Evolutionary conservation across 208 protist species (phyloP).

Genomic region (Lotmaria passim): DNA sequence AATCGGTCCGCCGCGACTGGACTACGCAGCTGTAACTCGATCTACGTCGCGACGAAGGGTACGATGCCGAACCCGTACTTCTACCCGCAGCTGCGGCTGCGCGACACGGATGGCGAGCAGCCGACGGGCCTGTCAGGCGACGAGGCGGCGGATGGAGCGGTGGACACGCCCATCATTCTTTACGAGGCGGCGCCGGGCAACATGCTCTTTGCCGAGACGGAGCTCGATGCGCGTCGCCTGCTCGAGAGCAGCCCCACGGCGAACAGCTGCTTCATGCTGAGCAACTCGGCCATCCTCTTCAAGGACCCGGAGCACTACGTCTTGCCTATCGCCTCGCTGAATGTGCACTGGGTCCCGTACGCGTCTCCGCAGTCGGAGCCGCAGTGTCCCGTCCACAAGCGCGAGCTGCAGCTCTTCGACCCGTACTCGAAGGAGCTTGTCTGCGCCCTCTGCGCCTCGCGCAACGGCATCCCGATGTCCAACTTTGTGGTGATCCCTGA

Average conservation of each 20-base stretch:
- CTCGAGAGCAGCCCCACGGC: constrained; percentile 41
- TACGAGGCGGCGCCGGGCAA: constrained; percentile 85
- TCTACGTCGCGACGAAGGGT: constrained; percentile 85
- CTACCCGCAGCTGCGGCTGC: constrained; percentile 79
- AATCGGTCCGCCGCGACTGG: constrained; percentile 44
- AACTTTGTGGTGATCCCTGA: constrained; percentile 82
- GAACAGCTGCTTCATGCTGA: constrained; percentile 82
- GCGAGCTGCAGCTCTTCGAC: constrained; percentile 84
- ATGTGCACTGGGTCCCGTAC: constrained; percentile 79
- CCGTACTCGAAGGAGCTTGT: constrained; percentile 76
- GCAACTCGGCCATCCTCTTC: constrained; percentile 78
- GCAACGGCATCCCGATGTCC: constrained; percentile 31
- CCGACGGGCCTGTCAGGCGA: constrained; percentile 1
- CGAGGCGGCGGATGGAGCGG: constrained; percentile 26
- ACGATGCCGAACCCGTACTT: constrained; percentile 72
- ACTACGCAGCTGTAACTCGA: constrained; percentile 65
- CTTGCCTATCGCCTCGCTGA: constrained; percentile 71
- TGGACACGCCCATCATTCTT: constrained; percentile 75
- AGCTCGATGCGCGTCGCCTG: constrained; percentile 65
- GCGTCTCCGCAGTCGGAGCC: constrained; percentile 62
- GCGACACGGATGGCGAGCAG: constrained; percentile 46
- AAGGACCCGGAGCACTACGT: constrained; percentile 65
- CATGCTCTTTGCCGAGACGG: constrained; percentile 87
- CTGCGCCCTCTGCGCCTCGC: constrained; percentile 76
- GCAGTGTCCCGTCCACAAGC: constrained; percentile 79